These are phyloP conservation scores for Sordariomycetes sp. DNA, from an alignment of 2,329 filamentous ascomycete genomes.

Conservation along the genomic window DNA sequence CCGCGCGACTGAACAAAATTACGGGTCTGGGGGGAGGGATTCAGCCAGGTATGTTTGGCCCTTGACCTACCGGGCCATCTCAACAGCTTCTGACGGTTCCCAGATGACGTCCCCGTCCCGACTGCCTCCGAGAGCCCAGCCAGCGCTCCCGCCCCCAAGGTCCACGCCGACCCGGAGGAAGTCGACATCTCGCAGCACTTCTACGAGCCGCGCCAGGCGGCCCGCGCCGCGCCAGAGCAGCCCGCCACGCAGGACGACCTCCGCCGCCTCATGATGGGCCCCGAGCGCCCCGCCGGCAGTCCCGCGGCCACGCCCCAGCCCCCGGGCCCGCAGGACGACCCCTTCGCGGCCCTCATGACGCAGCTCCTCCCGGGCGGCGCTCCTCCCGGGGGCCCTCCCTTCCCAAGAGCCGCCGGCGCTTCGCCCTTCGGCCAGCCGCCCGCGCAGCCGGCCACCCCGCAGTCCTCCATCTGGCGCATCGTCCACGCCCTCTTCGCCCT, in stretches of 20 bases:
- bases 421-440: slow-evolving; percentile 27
- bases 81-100: not conserved
- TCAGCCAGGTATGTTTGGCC: not conserved
- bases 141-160: slow-evolving; percentile 12
- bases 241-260: slow-evolving; percentile 47
- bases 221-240: slow-evolving; percentile 18
- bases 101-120: slow-evolving; percentile 15
- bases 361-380: slow-evolving; percentile 52
- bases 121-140: slow-evolving; percentile 19
- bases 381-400: slow-evolving; percentile 1
- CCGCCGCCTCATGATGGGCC: slow-evolving; percentile 53
- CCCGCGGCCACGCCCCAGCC: slow-evolving; percentile 2
- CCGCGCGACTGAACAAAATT: slow-evolving; percentile 62
- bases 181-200: slow-evolving; percentile 70
- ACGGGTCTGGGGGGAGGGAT: slow-evolving; percentile 33
- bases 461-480: slow-evolving; percentile 54
- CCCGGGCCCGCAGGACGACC: slow-evolving; percentile 14
- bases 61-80: not conserved
- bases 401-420: slow-evolving; percentile 19
- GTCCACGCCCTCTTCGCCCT: slow-evolving; percentile 65
- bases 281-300: slow-evolving; percentile 27
- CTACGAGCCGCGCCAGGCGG: slow-evolving; percentile 37
- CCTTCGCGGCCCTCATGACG: slow-evolving; percentile 57
- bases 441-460: slow-evolving; percentile 18
- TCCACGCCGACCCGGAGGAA: slow-evolving; percentile 56